Conservation (phyloP, 495 filamentous ascomycete species). For the Aspergillus nanangensis region DNA sequence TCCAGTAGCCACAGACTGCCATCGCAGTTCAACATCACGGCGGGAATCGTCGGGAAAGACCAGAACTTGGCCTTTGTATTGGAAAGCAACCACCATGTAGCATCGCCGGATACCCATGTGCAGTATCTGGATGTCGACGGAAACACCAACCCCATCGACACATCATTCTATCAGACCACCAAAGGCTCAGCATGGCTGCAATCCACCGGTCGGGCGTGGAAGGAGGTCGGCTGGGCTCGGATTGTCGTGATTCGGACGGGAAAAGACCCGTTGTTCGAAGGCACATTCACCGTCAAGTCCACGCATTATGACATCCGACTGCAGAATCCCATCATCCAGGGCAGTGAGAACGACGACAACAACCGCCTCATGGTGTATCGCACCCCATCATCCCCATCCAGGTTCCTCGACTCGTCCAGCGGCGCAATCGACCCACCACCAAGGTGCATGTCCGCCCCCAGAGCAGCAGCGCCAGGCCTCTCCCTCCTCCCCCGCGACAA, state of each 20-base stretch:
- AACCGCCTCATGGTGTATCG: too few relatives aligned
- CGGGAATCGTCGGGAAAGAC: not conserved
- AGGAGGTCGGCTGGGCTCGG: constrained; percentile 3
- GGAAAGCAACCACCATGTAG: not conserved
- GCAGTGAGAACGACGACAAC: too few relatives aligned
- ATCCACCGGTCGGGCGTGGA: constrained; percentile 2
- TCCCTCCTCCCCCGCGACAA: too few relatives aligned
- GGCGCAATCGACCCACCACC: too few relatives aligned
- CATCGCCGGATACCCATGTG: not conserved
- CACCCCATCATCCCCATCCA: too few relatives aligned
- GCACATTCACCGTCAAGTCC: constrained; percentile 66
- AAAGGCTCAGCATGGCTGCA: constrained; percentile 5
- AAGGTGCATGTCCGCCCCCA: too few relatives aligned
- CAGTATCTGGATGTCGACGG: constrained; percentile 1
- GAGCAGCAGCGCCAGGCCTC: too few relatives aligned
- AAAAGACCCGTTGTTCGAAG: constrained; percentile 70
- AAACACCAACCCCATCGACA: not conserved
- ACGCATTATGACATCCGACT: constrained; percentile 59
- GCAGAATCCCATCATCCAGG: too few relatives aligned
- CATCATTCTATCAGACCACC: not conserved
- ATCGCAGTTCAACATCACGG: constrained; percentile 1
- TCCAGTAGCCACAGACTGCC: not conserved
- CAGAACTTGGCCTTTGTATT: not conserved
- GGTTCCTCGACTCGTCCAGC: too few relatives aligned
- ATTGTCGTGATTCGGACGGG: constrained; percentile 58